These are phyloP conservation scores for Penicillium freii DNA, from an alignment of 2,329 filamentous ascomycete species.

Conservation along the genomic window DNA sequence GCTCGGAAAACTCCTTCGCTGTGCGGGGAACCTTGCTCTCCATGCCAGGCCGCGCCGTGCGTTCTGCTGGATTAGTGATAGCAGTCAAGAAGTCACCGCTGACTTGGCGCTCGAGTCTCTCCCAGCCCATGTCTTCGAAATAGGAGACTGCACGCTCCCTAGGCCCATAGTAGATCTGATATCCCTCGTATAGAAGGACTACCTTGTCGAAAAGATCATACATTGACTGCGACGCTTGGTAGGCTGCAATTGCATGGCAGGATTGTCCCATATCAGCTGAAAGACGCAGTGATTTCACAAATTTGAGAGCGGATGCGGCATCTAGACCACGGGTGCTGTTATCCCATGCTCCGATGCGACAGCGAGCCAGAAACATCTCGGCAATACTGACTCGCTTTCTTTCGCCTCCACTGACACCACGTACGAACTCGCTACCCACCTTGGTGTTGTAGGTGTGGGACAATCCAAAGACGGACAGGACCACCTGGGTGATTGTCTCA, in stretches of 20 bases:
- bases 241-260: constrained; percentile 52
- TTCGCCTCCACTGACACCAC: constrained; percentile 59
- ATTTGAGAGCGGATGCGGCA: constrained; percentile 53
- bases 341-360: constrained; percentile 43
- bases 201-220: constrained; percentile 64
- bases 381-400: constrained; percentile 59
- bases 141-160: constrained; percentile 57
- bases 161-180: constrained; percentile 71
- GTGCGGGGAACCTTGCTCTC: constrained; percentile 63
- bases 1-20: constrained; percentile 61
- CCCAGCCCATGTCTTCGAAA: constrained; percentile 67
- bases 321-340: constrained; percentile 49
- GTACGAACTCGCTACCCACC: constrained; percentile 52
- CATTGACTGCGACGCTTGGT: constrained; percentile 48
- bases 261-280: constrained; percentile 46
- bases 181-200: constrained; percentile 67
- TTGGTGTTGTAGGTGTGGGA: constrained; percentile 50
- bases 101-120: constrained; percentile 63
- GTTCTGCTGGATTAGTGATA: constrained; percentile 61
- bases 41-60: constrained; percentile 54
- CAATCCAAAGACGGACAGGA: constrained; percentile 38
- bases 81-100: constrained; percentile 67
- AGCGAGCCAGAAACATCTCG: constrained; percentile 47
- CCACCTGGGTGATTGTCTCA: constrained; percentile 42
- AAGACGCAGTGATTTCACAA: constrained; percentile 49